Conservation (phyloP, 2,329 filamentous ascomycete genomes). For the Phialophora macrospora region DNA sequence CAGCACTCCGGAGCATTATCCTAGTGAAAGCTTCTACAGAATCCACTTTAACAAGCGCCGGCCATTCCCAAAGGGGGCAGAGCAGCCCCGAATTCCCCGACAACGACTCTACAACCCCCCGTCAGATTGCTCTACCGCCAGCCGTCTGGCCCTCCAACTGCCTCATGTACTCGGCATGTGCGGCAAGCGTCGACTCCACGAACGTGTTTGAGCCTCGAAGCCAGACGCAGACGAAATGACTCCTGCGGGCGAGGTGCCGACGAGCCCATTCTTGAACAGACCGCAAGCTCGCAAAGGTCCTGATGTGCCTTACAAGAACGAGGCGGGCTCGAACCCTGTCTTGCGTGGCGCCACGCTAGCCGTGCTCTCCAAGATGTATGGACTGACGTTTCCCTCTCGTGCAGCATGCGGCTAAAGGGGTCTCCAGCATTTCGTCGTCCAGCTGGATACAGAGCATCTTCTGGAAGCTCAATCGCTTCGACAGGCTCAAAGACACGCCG, state of each 20-base stretch:
- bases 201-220: not conserved
- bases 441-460: conserved; percentile 66
- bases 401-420: conserved; percentile 1
- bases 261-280: conserved; percentile 43
- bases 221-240: conserved; percentile 16
- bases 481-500: conserved; percentile 59
- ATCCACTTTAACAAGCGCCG: no score
- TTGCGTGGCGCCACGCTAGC: conserved; percentile 69
- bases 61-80: no score
- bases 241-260: conserved; percentile 36
- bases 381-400: not conserved
- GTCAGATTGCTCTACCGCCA: not conserved
- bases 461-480: conserved; percentile 74
- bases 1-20: no score
- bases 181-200: not conserved
- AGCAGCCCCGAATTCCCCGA: not conserved
- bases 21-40: no score
- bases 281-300: conserved; percentile 49
- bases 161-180: not conserved
- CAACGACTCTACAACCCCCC: not conserved
- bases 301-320: conserved; percentile 52
- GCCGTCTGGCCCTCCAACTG: not conserved
- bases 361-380: conserved; percentile 66
- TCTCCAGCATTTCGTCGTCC: conserved; percentile 61
- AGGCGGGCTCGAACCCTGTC: conserved; percentile 69